Evolutionary conservation across 164 flowering plant genomes (phyloP), one percentile per base, ranked within the genome.

Genomic region (Berberis vulgaris): DNA sequence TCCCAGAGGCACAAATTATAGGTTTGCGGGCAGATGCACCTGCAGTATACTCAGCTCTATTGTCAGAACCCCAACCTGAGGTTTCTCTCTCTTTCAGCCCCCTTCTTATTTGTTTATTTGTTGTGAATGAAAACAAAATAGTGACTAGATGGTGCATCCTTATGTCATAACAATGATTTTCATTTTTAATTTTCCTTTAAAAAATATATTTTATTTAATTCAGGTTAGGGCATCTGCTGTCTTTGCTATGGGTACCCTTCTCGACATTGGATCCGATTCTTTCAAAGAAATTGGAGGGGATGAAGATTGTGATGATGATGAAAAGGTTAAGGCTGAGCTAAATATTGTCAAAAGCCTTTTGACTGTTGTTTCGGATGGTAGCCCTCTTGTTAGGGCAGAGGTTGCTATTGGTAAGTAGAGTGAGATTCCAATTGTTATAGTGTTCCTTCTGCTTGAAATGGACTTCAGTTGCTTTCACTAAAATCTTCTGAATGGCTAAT

Each of bases 211-310:
- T 26, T 9, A 44, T 67, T 41, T 69, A 57, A 68, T 70, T 60
- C 90, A 86, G 99, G 95, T 94, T 66, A 84, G 99, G 77, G 97
- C 99, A 41, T 82, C 97, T 57, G 93, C 96, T 68, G 91, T 86
- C 66, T 94, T 87, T 80, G 92, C 91, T 26, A 60, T 94, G 63
- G 96, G 92, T 52, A 87, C 93, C 66, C 78, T 89, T 64, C 91
- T 94, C 61, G 91, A 84, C 74, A 73, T 82, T 73, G 99, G 90
- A 50, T 78, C 81, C 74, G 84, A 86, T 68, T 76, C 88, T 5
- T 77, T 75, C 60, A 82, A 86, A 75, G 91, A 87, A 75, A 79
- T 70, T 74, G 80, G 67, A 49, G 91, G 81, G 59, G 91, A 86
- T 74, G 94, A 83, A 63, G 93, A 85, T 38, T 74, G 55, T 80